phyloP scores from a whole-genome alignment of 805 yeast genomes.

The Kuraishia cidri region DNA sequence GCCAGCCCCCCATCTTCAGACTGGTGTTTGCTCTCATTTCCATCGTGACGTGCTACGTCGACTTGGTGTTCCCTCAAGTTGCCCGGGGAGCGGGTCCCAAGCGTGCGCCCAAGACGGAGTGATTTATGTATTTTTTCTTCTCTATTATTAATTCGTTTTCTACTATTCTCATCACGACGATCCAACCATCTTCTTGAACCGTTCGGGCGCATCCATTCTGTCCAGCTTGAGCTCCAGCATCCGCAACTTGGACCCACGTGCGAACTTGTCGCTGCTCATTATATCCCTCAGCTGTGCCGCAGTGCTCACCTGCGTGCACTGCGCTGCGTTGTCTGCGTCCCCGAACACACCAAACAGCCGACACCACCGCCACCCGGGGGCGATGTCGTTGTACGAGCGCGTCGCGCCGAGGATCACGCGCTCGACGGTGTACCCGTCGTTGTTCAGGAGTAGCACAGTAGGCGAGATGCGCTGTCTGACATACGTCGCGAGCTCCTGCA shows the following conservation, averaged over 20 bases:
- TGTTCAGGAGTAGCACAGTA: conserved; percentile 67
- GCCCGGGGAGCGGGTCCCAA: no score
- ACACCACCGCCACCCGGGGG: conserved; percentile 74
- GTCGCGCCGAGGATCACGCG: conserved; percentile 74
- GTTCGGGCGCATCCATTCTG: conserved; percentile 53
- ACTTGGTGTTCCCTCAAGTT: conserved; percentile 41
- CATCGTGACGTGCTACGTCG: conserved; percentile 40
- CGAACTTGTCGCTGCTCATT: neutral
- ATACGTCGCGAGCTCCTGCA: conserved; percentile 70
- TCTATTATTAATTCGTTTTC: no score
- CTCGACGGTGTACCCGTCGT: conserved; percentile 86
- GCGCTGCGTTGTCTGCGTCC: conserved; percentile 60
- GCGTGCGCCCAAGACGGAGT: no score
- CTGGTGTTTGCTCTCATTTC: conserved; percentile 37
- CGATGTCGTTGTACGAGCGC: conserved; percentile 73
- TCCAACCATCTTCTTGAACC: conserved; percentile 26
- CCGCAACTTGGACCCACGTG: neutral
- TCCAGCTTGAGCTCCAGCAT: conserved; percentile 55
- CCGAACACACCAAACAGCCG: conserved; percentile 1
- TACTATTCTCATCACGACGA: no score
- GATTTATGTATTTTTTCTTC: no score
- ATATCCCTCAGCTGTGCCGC: neutral
- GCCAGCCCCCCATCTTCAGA: conserved; percentile 38
- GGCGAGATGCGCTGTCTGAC: conserved; percentile 54
- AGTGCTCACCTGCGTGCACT: neutral